Percentiles rank a stretch among this genome's conserved stretches.
Conservation (phyloP, 2,329 filamentous ascomycete species). For the Colletotrichum shisoi region DNA sequence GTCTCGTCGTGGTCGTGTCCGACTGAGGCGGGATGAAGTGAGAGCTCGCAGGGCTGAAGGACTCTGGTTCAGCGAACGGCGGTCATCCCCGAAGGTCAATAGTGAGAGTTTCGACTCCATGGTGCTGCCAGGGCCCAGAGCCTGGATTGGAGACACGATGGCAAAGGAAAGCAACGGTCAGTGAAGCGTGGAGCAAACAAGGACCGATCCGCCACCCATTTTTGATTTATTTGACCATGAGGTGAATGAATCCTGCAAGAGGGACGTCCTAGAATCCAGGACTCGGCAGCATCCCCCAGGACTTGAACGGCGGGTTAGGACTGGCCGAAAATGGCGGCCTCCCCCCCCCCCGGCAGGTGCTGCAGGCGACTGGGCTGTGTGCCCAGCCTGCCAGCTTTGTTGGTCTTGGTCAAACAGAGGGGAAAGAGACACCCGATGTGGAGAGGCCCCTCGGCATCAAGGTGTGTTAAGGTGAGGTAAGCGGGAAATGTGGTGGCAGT, state of each 20-base stretch:
- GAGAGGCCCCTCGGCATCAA: not conserved
- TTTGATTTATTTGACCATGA: constrained; percentile 35
- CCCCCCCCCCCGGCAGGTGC: constrained; percentile 15
- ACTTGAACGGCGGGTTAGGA: constrained; percentile 33
- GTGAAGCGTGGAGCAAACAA: constrained; percentile 22
- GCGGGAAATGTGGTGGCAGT: constrained; percentile 14
- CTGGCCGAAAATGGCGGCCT: constrained; percentile 37
- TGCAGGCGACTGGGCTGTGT: not conserved
- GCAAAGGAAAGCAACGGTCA: constrained; percentile 21
- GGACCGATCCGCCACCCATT: constrained; percentile 35
- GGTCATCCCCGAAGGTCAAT: constrained; percentile 42
- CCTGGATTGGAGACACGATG: constrained; percentile 5
- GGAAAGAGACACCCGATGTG: constrained; percentile 11
- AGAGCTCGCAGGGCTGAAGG: constrained; percentile 48
- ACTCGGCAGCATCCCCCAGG: constrained; percentile 33
- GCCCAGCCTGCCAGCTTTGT: constrained; percentile 1
- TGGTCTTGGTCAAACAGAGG: constrained; percentile 8
- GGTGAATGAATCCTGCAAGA: constrained; percentile 25
- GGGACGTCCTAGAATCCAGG: constrained; percentile 36
- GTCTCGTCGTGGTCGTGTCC: constrained; percentile 46
- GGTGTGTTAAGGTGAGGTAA: constrained; percentile 19
- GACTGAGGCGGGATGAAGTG: constrained; percentile 46
- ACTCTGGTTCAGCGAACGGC: constrained; percentile 43
- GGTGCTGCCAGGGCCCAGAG: constrained; percentile 1
- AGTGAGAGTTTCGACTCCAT: constrained; percentile 48